These are phyloP conservation scores for Albatrellus sp. DNA, from an alignment of 1,284 basidiomycete genomes.

Conservation along the genomic window DNA sequence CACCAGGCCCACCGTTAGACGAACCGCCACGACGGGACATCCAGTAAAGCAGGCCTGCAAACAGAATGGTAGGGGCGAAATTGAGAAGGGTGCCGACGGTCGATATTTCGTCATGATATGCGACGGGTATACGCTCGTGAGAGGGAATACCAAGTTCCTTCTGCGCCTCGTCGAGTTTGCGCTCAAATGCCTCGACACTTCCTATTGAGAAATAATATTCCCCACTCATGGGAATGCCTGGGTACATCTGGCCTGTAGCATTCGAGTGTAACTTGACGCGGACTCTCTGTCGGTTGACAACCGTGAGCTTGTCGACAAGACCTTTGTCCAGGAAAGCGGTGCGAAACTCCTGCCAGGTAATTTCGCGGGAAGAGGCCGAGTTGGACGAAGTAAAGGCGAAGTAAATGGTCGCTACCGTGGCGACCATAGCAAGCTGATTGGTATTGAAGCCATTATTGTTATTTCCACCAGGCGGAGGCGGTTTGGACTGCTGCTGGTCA, in stretches of 20 bases:
- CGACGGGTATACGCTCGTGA: conserved; percentile 90
- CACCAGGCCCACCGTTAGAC: conserved; percentile 60
- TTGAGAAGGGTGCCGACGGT: conserved; percentile 75
- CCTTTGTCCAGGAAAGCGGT: conserved; percentile 94
- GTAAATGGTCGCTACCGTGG: conserved; percentile 49
- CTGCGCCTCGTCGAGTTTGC: conserved; percentile 90
- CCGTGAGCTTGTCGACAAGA: conserved; percentile 88
- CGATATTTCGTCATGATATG: conserved; percentile 92
- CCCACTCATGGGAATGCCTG: conserved; percentile 36
- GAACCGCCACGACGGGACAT: conserved; percentile 69
- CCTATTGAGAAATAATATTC: conserved; percentile 97
- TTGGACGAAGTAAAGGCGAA: conserved; percentile 57
- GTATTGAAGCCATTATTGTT: conserved; percentile 41
- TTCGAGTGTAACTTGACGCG: conserved; percentile 82
- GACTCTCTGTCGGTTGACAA: conserved; percentile 87
- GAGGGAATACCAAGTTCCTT: conserved; percentile 85
- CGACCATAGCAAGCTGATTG: conserved; percentile 43
- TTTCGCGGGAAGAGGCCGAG: conserved; percentile 64
- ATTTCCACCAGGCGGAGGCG: conserved; percentile 26
- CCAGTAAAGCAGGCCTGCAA: conserved; percentile 86
- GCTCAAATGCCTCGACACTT: conserved; percentile 94
- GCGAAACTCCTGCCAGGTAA: conserved; percentile 98
- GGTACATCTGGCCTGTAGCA: conserved; percentile 66
- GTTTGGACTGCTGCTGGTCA: conserved; percentile 12
- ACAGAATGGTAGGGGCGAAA: conserved; percentile 88